Evolutionary conservation across 805 yeast species (phyloP).

Genomic region (Candida sanyiensis): DNA sequence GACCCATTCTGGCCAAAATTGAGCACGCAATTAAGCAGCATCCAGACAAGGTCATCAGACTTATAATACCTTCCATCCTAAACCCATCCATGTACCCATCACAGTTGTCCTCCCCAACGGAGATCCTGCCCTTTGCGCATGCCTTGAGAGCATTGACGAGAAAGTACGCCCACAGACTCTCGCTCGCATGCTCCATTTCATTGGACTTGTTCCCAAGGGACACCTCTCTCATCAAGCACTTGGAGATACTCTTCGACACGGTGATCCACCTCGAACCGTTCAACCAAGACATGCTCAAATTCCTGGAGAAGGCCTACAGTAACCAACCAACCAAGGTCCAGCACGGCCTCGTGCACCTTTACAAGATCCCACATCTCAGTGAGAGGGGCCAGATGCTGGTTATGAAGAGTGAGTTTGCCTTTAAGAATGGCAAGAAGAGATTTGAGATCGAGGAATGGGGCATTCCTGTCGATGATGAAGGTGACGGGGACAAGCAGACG

Average conservation of each 20-base stretch:
- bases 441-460: constrained; percentile 94
- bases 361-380: constrained; percentile 65
- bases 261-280: constrained; percentile 77
- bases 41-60: constrained; percentile 47
- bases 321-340: constrained; percentile 70
- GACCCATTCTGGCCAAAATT: constrained; percentile 36
- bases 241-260: constrained; percentile 60
- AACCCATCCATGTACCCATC: constrained; percentile 73
- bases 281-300: constrained; percentile 60
- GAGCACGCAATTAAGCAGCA: constrained; percentile 38
- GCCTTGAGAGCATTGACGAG: constrained; percentile 49
- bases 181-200: constrained; percentile 51
- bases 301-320: constrained; percentile 63
- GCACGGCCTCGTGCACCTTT: constrained; percentile 79
- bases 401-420: constrained; percentile 72
- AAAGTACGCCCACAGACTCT: constrained; percentile 39
- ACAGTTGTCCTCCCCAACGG: constrained; percentile 36
- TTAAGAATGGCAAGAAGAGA: constrained; percentile 73
- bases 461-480: constrained; percentile 86
- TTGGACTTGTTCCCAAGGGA: constrained; percentile 60
- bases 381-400: constrained; percentile 78
- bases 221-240: constrained; percentile 38
- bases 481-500: constrained; percentile 20
- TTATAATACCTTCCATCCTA: constrained; percentile 70
- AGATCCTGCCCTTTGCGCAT: constrained; percentile 56